Conservation (phyloP, 208 protist genomes). For the Novymonas esmeraldas region DNA sequence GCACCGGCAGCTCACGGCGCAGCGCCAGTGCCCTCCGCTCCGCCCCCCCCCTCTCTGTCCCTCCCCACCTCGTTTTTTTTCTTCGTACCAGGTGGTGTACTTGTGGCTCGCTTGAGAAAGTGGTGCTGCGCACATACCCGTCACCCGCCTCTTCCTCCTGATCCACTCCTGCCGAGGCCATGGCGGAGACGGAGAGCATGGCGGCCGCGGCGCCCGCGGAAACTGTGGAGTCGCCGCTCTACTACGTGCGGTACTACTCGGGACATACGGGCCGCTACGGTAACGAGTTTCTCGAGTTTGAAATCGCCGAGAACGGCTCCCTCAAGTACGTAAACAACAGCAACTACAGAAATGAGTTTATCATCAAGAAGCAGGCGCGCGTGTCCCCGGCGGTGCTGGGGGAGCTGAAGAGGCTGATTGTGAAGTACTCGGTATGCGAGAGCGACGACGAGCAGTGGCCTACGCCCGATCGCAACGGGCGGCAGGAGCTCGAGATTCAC, state of each 20-base stretch:
- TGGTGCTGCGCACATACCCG: not conserved
- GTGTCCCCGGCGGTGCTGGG: slow-evolving; percentile 76
- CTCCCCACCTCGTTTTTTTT: no score
- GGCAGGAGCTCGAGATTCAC: slow-evolving; percentile 88
- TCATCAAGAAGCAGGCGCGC: slow-evolving; percentile 86
- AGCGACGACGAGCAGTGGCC: slow-evolving; percentile 86
- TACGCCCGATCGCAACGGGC: slow-evolving; percentile 81
- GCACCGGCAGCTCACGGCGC: no score
- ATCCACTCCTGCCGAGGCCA: no score
- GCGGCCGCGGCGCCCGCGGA: slow-evolving; percentile 29
- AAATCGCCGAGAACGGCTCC: slow-evolving; percentile 75
- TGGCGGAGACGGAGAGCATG: slow-evolving; percentile 19
- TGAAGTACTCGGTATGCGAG: slow-evolving; percentile 65
- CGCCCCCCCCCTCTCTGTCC: no score
- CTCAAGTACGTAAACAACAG: slow-evolving; percentile 91
- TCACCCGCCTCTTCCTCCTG: not conserved
- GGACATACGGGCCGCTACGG: slow-evolving; percentile 88
- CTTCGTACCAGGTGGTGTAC: no score
- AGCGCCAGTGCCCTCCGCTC: no score
- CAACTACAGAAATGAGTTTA: slow-evolving; percentile 89
- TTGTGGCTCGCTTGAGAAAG: no score
- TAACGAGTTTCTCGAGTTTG: slow-evolving; percentile 92
- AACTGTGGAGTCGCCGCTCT: slow-evolving; percentile 68
- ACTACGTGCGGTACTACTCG: slow-evolving; percentile 88
- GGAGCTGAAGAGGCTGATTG: slow-evolving; percentile 74